These are phyloP conservation scores for Sedum album DNA, from an alignment of 164 flowering plant genomes.

Conservation along the genomic window DNA sequence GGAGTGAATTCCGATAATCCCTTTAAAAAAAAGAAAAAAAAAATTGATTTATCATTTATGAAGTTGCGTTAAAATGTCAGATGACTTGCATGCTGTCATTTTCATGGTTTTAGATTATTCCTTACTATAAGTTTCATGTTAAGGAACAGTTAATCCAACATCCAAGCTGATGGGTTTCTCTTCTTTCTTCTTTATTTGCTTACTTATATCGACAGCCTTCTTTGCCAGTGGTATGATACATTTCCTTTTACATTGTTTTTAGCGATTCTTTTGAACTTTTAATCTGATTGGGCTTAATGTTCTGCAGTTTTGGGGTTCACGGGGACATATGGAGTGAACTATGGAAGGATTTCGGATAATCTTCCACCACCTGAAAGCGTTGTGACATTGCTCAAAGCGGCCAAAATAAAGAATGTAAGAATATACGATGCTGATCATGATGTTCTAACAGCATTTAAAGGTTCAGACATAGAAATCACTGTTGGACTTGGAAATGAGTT, in stretches of 20 bases:
- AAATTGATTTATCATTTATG: too few relatives aligned
- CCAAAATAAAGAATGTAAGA: conserved; percentile 62
- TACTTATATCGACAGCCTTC: background rate
- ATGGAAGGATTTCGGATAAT: conserved; percentile 75
- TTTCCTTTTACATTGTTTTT: background rate
- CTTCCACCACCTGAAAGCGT: conserved; percentile 71
- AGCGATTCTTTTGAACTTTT: background rate
- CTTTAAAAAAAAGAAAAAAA: too few relatives aligned
- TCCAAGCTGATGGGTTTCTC: conserved; percentile 6
- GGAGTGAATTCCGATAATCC: too few relatives aligned
- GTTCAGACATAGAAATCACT: conserved; percentile 62
- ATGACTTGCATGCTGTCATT: background rate
- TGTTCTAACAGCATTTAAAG: conserved; percentile 15
- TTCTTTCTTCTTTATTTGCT: conserved; percentile 2
- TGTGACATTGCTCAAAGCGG: conserved; percentile 71
- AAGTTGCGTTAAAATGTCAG: background rate
- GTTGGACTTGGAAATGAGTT: conserved; percentile 59
- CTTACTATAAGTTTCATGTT: background rate
- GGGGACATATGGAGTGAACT: conserved; percentile 80
- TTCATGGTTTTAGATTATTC: background rate
- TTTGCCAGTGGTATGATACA: conserved; percentile 1
- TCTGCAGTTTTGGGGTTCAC: conserved; percentile 33
- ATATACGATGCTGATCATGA: conserved; percentile 71
- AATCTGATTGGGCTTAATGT: background rate
- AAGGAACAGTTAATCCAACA: background rate